Base-by-base conservation (phyloP, 106 monocot species). In the Dendrobium officinale region DNA sequence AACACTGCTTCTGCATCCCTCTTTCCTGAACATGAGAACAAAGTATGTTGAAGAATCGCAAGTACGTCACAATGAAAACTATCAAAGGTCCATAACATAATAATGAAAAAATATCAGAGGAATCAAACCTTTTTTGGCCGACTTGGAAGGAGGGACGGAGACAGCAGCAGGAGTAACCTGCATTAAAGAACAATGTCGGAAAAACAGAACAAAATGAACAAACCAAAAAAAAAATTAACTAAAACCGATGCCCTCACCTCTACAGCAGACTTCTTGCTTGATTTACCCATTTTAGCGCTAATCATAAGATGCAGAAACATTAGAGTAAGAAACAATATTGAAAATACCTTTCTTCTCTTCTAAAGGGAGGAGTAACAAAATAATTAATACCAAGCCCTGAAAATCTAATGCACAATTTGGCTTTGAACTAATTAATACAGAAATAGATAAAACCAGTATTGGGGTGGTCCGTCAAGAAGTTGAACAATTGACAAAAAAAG, bases 1-100 rank as follows among this genome's bases (percentile, higher is more conserved):
- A 90, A 61, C 44, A 73, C 82, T 41, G 85, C 88, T 48, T 86
- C 92, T n/a, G 90, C 86, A 75, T 86, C 80, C 83, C 92, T 88
- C 86, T 92, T 92, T 17, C 86, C 92, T 90, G 81, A 6, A 66
- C 40, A 64, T 54, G 55, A 74, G 44, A 78, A 67, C 16, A 67
- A 68, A 42, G 33, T 26, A 13, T 37, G 15, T 3, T 73, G 22
- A 41, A 55, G 1, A 6, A 45, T 31, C 55, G 5, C 55, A 44
- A n/a, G 17, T n/a, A n/a, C 13, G 5, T 45, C 17, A 77, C 11
- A 67, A 29, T 72, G 24, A 78, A 33, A 48, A 5, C 41, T 67
- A 13, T 41, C 15, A 47, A 37, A 77, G 22, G 68, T 11, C 6
- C 48, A n/a, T 42, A 66, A 33, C 7, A 37, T 43, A 3, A 2